Base-by-base conservation (phyloP, 345 rosid genomes). In the Cardiospermum halicacabum region DNA sequence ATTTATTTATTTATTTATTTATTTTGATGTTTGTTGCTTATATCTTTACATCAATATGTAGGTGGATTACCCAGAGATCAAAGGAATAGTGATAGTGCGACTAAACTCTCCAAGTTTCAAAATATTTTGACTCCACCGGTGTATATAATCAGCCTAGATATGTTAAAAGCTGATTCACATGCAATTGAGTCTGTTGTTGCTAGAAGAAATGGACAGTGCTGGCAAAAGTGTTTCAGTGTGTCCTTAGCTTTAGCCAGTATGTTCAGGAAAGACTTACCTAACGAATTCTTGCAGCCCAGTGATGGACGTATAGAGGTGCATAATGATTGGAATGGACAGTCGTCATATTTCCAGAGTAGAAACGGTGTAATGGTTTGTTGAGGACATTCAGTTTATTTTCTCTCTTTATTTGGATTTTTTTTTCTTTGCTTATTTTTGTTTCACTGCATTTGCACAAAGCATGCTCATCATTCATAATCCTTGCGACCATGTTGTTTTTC, bases 91-190 rank as follows among this genome's bases (percentile, higher is more conserved):
- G 53, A 60, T 50, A 71, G 74, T 69, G 62, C 66, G 13, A 68
- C 64, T 58, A 67, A 71, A 64, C 62, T 36, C 63, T 62, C 84
- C 55, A 81, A 69, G 75, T 62, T 31, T 71, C 40, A 21, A 47
- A 65, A 66, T 62, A 50, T 55, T 39, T 69, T 76, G 74, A 53
- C 48, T 71, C 78, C 80, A 42, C 98, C 96, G 60, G 87, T 85
- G 57, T 94, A 94, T 77, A 45, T 83, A 48, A 92, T 91, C 72
- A 79, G 83, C 71, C 79, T 89, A 72, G 96, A 94, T 79, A 67
- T 75, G 36, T 67, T 94, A 69, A 89, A 78, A 84, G 82, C 82
- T 45, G 81, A 78, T 70, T 58, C 81, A 58, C 75, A 58, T 71
- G 66, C 86, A 57, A 70, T 64, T 59, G 70, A 73, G 69, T 80